Conservation (phyloP, 73 alveolate species). For the Durusdinium trenchii region DNA sequence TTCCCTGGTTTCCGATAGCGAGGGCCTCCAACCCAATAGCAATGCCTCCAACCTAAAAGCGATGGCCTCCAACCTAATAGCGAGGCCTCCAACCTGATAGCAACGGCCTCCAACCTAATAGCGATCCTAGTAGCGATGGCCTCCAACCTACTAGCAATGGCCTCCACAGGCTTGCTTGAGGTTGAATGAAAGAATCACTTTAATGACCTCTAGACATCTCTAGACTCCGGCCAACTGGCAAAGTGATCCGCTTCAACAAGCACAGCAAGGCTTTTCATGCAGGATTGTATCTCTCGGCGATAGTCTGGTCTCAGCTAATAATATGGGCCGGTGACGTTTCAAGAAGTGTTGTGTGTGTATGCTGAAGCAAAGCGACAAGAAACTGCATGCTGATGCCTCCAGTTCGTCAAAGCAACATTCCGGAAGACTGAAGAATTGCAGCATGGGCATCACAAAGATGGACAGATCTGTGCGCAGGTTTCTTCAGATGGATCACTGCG, state of each 20-base stretch:
- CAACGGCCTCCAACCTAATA: not conserved
- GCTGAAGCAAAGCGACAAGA: not conserved
- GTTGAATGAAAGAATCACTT: no score
- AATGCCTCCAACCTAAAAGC: not conserved
- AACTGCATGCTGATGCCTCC: no score
- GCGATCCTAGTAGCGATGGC: not conserved
- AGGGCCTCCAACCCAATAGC: not conserved
- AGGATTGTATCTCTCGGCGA: not conserved
- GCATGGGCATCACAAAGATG: constrained; percentile 95
- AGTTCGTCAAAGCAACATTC: constrained; percentile 80
- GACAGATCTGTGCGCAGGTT: constrained; percentile 52
- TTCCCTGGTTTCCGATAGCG: not conserved
- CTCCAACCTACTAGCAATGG: not conserved
- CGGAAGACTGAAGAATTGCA: constrained; percentile 75
- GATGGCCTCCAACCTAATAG: not conserved
- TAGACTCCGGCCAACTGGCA: no score
- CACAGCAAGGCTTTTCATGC: not conserved
- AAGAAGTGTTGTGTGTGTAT: not conserved
- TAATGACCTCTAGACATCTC: no score
- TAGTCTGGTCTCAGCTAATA: not conserved
- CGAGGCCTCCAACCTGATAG: not conserved
- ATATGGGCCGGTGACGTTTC: not conserved
- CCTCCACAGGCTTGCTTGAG: no score
- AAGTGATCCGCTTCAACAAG: no score
- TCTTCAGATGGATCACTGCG: no score